These are phyloP conservation scores for Suhomyces bolitotheri DNA, from an alignment of 1,139 yeast species.

Conservation along the genomic window DNA sequence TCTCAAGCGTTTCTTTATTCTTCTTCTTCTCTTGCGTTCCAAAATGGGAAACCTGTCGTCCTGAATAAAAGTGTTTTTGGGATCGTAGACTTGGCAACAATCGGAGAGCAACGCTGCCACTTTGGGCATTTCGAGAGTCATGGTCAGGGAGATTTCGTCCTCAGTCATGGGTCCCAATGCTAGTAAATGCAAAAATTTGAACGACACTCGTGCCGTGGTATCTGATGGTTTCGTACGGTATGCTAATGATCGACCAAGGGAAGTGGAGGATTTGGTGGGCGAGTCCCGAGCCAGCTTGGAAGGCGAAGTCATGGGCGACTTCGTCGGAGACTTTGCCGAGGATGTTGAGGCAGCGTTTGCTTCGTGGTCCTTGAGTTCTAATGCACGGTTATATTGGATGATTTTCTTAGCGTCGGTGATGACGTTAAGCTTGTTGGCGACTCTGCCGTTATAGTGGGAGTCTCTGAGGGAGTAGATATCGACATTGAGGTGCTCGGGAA, in stretches of 20 bases:
- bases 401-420: conserved; percentile 34
- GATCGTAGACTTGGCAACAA: conserved; percentile 34
- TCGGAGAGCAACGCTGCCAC: conserved; percentile 9
- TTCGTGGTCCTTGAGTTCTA: conserved; percentile 10
- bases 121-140: conserved; percentile 14
- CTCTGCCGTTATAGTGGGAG: conserved; percentile 31
- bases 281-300: background rate
- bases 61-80: conserved; percentile 34
- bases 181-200: conserved; percentile 35
- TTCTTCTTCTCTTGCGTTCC: conserved; percentile 15
- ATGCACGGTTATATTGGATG: conserved; percentile 20
- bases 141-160: conserved; percentile 15
- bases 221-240: conserved; percentile 26
- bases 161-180: conserved; percentile 43
- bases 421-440: conserved; percentile 34
- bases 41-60: conserved; percentile 36
- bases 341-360: background rate
- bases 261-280: conserved; percentile 8
- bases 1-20: conserved; percentile 5
- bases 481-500: conserved; percentile 40
- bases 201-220: conserved; percentile 18
- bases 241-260: conserved; percentile 14
- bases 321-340: conserved; percentile 8
- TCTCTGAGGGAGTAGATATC: conserved; percentile 31
- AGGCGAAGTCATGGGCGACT: conserved; percentile 1